Percentiles rank a stretch among this genome's conserved stretches.
Evolutionary conservation across 345 rosid genomes (phyloP).

Genomic region (Eucalyptus curtisii): DNA sequence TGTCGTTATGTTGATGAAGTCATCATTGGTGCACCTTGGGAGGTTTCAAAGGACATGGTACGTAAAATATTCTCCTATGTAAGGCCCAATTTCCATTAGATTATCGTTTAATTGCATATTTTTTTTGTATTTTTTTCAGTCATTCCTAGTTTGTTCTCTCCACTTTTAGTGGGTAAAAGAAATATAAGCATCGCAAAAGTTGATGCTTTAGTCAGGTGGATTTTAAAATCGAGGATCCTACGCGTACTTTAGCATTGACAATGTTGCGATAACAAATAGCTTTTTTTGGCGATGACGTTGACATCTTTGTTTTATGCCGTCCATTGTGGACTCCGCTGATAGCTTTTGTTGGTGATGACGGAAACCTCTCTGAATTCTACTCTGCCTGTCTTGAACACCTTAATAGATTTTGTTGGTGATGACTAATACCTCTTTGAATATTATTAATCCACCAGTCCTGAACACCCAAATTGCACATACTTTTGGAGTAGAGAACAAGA

Average conservation of each 20-base stretch:
- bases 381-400: background rate
- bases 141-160: background rate
- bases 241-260: background rate
- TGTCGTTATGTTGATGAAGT: slow-evolving; percentile 98
- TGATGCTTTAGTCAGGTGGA: background rate
- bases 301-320: background rate
- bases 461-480: background rate
- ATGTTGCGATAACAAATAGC: background rate
- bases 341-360: background rate
- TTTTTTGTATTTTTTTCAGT: background rate
- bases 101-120: background rate
- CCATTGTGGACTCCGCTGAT: background rate
- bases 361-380: background rate
- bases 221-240: background rate
- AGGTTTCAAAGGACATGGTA: slow-evolving; percentile 82
- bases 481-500: background rate
- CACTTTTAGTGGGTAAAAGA: background rate
- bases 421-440: background rate
- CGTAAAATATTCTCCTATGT: background rate
- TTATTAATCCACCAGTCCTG: background rate
- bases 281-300: background rate
- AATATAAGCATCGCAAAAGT: background rate
- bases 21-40: slow-evolving; percentile 98
- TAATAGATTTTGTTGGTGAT: background rate
- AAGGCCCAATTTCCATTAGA: background rate